These are phyloP conservation scores for Pichia inconspicua DNA, from an alignment of 1,139 yeast genomes.

Conservation along the genomic window DNA sequence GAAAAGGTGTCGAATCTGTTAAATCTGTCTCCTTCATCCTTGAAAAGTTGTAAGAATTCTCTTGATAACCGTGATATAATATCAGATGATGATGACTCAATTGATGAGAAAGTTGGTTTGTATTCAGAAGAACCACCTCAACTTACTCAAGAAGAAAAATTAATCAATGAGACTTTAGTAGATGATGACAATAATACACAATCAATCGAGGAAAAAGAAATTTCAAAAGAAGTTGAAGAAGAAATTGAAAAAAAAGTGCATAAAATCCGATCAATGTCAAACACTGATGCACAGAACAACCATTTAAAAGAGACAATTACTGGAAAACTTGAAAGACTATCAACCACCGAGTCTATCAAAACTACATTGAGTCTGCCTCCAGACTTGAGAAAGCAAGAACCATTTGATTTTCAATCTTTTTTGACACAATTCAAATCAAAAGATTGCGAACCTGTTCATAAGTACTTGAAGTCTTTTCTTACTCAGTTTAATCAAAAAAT, in stretches of 20 bases:
- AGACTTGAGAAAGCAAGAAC: constrained; percentile 19
- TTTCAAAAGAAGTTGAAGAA: constrained; percentile 1
- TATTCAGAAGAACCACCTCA: neutral
- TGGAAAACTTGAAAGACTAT: neutral
- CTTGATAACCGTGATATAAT: neutral
- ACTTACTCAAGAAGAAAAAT: neutral
- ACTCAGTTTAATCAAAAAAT: constrained; percentile 64
- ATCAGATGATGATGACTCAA: neutral
- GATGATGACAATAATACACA: neutral
- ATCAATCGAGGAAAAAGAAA: neutral
- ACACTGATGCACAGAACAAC: neutral
- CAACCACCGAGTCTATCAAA: constrained; percentile 10
- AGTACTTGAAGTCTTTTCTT: constrained; percentile 75
- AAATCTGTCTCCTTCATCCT: no score
- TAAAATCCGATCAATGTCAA: constrained; percentile 1
- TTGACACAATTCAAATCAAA: constrained; percentile 62
- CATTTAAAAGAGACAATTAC: neutral
- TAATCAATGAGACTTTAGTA: constrained; percentile 2
- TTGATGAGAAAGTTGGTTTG: neutral
- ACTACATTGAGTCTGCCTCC: constrained; percentile 24
- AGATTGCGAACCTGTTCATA: constrained; percentile 81
- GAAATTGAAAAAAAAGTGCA: constrained; percentile 5
- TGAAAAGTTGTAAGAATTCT: no score
- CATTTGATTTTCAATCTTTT: constrained; percentile 81
- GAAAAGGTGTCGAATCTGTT: no score